Conservation (phyloP, 2,329 filamentous ascomycete species). For the Colletotrichum trifolii region DNA sequence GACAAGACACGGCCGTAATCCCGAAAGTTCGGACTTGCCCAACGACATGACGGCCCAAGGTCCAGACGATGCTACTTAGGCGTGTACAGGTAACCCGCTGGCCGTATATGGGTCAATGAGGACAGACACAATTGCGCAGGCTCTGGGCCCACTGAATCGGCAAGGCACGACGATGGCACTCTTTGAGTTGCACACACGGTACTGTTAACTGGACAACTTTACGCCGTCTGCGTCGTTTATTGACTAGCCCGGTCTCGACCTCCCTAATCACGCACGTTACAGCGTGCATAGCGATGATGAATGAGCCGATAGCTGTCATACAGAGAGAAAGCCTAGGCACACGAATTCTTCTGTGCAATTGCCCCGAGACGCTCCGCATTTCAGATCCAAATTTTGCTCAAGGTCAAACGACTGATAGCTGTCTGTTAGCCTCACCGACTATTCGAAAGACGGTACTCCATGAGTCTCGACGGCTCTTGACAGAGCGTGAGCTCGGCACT, state of each 20-base stretch:
- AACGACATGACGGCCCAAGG: constrained; percentile 8
- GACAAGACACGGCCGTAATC: constrained; percentile 7
- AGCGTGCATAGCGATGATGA: too few relatives aligned
- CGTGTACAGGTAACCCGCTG: not conserved
- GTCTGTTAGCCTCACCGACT: constrained; percentile 31
- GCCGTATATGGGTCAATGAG: constrained; percentile 30
- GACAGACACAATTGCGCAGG: not conserved
- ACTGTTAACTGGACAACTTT: not conserved
- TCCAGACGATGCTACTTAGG: not conserved
- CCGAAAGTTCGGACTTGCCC: constrained; percentile 21
- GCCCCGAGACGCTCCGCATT: too few relatives aligned
- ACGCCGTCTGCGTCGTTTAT: too few relatives aligned
- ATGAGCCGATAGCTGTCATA: too few relatives aligned
- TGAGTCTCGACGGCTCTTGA: not conserved
- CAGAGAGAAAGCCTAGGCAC: too few relatives aligned
- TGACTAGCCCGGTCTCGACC: too few relatives aligned
- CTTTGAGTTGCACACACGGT: constrained; percentile 1
- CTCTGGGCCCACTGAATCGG: not conserved
- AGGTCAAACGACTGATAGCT: not conserved
- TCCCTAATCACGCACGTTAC: too few relatives aligned
- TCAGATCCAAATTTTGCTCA: too few relatives aligned
- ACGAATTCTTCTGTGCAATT: too few relatives aligned
- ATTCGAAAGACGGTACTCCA: not conserved
- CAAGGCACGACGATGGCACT: constrained; percentile 5
- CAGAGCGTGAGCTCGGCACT: too few relatives aligned